Conservation (phyloP, 2,329 filamentous ascomycete species). For the Dothideomycetes sp. region DNA sequence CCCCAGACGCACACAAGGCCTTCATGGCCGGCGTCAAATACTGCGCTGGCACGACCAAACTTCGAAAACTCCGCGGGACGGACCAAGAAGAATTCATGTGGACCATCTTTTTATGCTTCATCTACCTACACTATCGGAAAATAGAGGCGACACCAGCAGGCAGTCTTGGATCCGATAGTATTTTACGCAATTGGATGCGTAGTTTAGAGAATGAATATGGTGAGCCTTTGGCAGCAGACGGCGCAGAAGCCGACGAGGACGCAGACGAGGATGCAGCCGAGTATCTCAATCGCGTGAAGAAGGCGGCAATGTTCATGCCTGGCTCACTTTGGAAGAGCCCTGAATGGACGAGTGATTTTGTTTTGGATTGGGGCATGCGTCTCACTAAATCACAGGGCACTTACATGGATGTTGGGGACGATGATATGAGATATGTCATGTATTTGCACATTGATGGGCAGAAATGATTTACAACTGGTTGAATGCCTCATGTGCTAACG, state of each 20-base stretch:
- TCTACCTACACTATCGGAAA: neutral
- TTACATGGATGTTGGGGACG: slow-evolving; percentile 19
- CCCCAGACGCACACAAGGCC: slow-evolving; percentile 9
- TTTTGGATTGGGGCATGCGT: slow-evolving; percentile 19
- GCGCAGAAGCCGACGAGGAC: slow-evolving; percentile 10
- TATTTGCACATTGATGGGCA: slow-evolving; percentile 16
- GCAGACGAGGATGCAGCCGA: slow-evolving; percentile 12
- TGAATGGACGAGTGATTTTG: slow-evolving; percentile 17
- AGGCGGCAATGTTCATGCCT: slow-evolving; percentile 7
- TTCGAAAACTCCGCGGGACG: slow-evolving; percentile 18
- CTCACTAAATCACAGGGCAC: slow-evolving; percentile 20
- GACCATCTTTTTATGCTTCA: slow-evolving; percentile 21
- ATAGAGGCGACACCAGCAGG: neutral
- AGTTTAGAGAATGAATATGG: slow-evolving; percentile 14
- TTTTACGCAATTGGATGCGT: slow-evolving; percentile 4
- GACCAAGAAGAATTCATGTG: slow-evolving; percentile 26
- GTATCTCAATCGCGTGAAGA: slow-evolving; percentile 9
- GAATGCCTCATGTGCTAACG: no score
- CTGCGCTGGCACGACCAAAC: slow-evolving; percentile 18
- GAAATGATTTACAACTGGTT: neutral
- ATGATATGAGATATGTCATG: slow-evolving; percentile 17
- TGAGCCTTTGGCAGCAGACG: slow-evolving; percentile 5
- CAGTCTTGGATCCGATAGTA: neutral
- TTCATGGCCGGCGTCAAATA: slow-evolving; percentile 23
- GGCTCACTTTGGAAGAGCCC: slow-evolving; percentile 14